Base-by-base conservation (phyloP, 805 yeast species). In the Kazachstania taianensis region DNA sequence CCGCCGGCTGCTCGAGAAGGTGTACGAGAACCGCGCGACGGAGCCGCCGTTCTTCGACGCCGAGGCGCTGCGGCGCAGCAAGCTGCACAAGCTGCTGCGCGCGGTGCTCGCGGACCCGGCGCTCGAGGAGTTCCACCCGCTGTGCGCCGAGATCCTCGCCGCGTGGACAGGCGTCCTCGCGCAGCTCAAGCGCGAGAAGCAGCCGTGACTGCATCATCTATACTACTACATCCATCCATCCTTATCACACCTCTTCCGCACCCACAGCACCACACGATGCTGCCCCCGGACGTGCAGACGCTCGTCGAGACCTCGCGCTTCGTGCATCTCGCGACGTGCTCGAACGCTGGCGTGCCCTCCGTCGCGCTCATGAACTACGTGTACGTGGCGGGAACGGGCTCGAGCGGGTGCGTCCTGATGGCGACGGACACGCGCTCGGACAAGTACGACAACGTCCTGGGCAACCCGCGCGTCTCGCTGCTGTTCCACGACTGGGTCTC, bases 301-400 rank as follows among this genome's bases (percentile, higher is more conserved):
- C 59, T 81, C 28, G 64, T 81, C 25, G 66, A 72, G 40, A 63
- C 70, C 10, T 77, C 83, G 8, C 70, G 78, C 41, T 80, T 73
- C 53, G 73, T 86, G 29, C 96, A 87, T 54, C 66, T 87, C 30
- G 96, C 87, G 3, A 89, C 96, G 2, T 72, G 85, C 42, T 62
- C 65, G 32, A 52, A 57, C 8, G 68, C 81, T 30, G 67, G 76
- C 48, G 57, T 72, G 27, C 97, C 96, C 5, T 92, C 87, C 43
- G 94, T 85, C 5, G 72, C 92, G 15, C 67, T 89, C 42, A 89
- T 87, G 96, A 87, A 84, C 61, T 89, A 82, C 58, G 75, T 87
- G 3, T 82, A 76, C 53, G 58, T 78, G 17, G 62, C 66, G 5
- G 53, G 67, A 5, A 50, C 54, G 13, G 58, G 63, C 18, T 50